A percentile compares a stretch with the other conserved stretches of the same genome.
phyloP scores from a whole-genome alignment of 176 grass and related monocot species.

The Aegilops tauschii region DNA sequence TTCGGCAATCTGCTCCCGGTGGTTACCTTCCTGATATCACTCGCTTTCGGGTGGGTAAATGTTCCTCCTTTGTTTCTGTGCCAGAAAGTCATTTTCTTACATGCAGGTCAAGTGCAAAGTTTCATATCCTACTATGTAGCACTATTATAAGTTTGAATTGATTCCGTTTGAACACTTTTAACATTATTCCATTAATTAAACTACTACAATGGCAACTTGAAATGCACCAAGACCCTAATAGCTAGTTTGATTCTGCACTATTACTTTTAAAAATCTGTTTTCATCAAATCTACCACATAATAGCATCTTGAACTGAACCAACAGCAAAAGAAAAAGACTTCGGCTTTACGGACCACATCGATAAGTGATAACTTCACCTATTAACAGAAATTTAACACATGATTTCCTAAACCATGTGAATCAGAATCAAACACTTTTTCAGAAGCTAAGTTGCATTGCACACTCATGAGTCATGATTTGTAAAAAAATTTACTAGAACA shows the following conservation, averaged over 20 bases:
- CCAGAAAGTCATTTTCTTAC: background rate
- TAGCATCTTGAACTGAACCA: background rate
- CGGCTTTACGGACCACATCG: background rate
- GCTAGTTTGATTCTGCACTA: background rate
- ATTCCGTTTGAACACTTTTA: background rate
- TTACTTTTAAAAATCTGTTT: background rate
- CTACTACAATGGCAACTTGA: background rate
- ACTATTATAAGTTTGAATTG: background rate
- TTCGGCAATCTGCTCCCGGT: constrained; percentile 81
- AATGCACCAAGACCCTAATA: background rate
- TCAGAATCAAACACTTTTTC: background rate
- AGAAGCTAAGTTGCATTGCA: background rate
- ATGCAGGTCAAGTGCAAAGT: background rate
- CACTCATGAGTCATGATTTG: background rate
- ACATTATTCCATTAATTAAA: background rate
- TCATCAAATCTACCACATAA: background rate
- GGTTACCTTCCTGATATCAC: constrained; percentile 78
- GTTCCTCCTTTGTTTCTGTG: background rate
- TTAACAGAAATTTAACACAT: background rate
- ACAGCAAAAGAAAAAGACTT: background rate
- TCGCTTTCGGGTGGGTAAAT: constrained; percentile 73
- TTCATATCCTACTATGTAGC: background rate
- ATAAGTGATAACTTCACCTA: background rate
- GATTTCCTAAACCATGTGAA: background rate
- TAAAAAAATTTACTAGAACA: background rate